phyloP scores from a whole-genome alignment of 495 filamentous ascomycete species.

The Parathielavia hyrcaniae region DNA sequence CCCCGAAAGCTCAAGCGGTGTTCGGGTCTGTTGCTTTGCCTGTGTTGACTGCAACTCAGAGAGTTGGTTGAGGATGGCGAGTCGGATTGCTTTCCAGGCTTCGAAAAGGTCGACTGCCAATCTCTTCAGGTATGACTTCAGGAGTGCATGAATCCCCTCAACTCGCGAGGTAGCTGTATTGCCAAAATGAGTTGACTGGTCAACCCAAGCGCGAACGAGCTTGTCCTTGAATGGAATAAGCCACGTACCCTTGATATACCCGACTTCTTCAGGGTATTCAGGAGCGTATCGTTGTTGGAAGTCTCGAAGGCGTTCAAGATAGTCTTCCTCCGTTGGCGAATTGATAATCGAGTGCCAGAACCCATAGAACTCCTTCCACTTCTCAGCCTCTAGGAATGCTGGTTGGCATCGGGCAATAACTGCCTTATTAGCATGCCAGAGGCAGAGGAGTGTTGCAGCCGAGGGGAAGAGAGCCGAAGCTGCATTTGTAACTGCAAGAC shows the following conservation, averaged over 20 bases:
- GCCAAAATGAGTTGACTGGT: too few relatives aligned
- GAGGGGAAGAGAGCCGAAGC: constrained; percentile 8
- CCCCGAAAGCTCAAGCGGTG: too few relatives aligned
- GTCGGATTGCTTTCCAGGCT: too few relatives aligned
- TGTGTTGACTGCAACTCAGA: too few relatives aligned
- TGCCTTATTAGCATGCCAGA: constrained; percentile 2
- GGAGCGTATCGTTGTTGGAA: background rate
- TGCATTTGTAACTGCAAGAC: background rate
- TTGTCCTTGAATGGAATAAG: too few relatives aligned
- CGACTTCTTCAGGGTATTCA: background rate
- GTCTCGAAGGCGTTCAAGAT: background rate
- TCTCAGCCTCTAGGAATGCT: background rate
- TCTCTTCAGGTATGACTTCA: too few relatives aligned
- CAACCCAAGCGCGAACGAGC: too few relatives aligned
- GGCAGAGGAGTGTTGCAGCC: background rate
- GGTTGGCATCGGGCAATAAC: constrained; percentile 1
- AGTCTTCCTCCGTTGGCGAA: constrained; percentile 1
- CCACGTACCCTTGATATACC: constrained; percentile 4
- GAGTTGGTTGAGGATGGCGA: background rate
- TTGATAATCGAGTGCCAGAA: constrained; percentile 5
- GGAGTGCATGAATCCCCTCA: too few relatives aligned
- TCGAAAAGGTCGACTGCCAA: too few relatives aligned
- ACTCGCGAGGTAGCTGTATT: too few relatives aligned
- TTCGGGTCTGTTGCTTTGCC: too few relatives aligned
- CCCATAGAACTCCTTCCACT: too few relatives aligned